These are phyloP conservation scores for Apiospora pterosperma DNA, from an alignment of 2,329 filamentous ascomycete species.

Conservation along the genomic window DNA sequence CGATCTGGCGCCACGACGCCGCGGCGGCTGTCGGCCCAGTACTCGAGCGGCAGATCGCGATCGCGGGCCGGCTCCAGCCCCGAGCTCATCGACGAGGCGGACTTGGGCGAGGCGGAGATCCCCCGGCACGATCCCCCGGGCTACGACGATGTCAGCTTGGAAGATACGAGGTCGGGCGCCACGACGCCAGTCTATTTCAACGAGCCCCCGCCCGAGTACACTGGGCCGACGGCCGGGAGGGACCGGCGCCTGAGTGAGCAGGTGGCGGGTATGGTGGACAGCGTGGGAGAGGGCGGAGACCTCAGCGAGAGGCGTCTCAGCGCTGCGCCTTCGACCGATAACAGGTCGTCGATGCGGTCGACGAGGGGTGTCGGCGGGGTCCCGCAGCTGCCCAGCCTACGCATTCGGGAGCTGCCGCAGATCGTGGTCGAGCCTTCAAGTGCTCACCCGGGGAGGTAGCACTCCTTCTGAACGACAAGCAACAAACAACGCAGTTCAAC, in stretches of 20 bases:
- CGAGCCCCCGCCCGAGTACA: slow-evolving; percentile 51
- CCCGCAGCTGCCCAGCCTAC: slow-evolving; percentile 51
- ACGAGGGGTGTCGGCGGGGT: slow-evolving; percentile 9
- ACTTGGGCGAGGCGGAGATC: slow-evolving; percentile 44
- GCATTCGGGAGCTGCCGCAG: slow-evolving; percentile 46
- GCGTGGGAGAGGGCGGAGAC: slow-evolving; percentile 20
- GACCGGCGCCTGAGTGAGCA: slow-evolving; percentile 31
- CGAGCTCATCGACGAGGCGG: slow-evolving; percentile 47
- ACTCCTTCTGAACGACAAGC: neutral
- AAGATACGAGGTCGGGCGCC: slow-evolving; percentile 36
- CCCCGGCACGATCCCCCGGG: slow-evolving; percentile 44
- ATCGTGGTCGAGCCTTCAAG: slow-evolving; percentile 58
- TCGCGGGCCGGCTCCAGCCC: slow-evolving; percentile 44
- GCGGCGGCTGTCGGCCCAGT: slow-evolving; percentile 26
- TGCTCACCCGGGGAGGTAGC: slow-evolving; percentile 23
- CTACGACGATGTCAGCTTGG: slow-evolving; percentile 48
- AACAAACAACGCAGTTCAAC: neutral
- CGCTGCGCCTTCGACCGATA: slow-evolving; percentile 6
- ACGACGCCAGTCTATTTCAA: slow-evolving; percentile 26
- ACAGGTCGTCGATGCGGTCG: neutral
- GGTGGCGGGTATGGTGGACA: slow-evolving; percentile 22
- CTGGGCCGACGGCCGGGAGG: slow-evolving; percentile 31
- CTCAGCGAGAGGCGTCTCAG: slow-evolving; percentile 18
- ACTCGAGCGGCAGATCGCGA: slow-evolving; percentile 21
- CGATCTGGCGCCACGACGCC: slow-evolving; percentile 43